phyloP scores from a whole-genome alignment of 805 yeast genomes.

The Wickerhamomyces rabaulensis region DNA sequence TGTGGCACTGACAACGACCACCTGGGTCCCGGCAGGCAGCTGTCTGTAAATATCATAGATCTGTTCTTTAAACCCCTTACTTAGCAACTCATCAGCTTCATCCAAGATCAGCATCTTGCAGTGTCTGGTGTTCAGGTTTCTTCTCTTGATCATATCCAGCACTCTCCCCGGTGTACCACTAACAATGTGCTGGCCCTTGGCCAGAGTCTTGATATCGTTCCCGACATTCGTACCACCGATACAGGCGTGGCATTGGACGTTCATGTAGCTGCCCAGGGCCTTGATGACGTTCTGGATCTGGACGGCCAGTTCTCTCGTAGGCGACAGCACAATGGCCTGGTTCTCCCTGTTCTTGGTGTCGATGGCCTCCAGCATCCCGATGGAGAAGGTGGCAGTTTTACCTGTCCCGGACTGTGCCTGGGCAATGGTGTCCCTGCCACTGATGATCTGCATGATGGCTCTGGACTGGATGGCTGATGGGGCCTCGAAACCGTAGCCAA shows the following conservation, averaged over 20 bases:
- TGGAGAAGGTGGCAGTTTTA: slow-evolving; percentile 96
- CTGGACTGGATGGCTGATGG: slow-evolving; percentile 98
- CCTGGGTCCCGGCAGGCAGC: slow-evolving; percentile 83
- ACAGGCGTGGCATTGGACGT: slow-evolving; percentile 81
- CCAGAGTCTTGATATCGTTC: slow-evolving; percentile 71
- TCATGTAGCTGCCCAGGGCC: slow-evolving; percentile 84
- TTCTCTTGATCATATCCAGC: slow-evolving; percentile 82
- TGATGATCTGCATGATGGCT: slow-evolving; percentile 91
- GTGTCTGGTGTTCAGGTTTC: slow-evolving; percentile 65
- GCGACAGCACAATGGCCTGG: slow-evolving; percentile 89
- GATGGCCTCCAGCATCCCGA: slow-evolving; percentile 84
- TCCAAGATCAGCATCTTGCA: slow-evolving; percentile 87
- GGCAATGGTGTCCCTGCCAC: slow-evolving; percentile 93
- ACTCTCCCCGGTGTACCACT: slow-evolving; percentile 99
- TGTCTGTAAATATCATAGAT: slow-evolving; percentile 85
- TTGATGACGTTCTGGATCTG: slow-evolving; percentile 88
- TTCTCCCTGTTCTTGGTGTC: slow-evolving; percentile 68
- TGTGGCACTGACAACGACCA: slow-evolving; percentile 92
- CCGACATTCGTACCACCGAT: slow-evolving; percentile 89
- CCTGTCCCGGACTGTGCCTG: slow-evolving; percentile 99
- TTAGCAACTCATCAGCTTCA: slow-evolving; percentile 94
- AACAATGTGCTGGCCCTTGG: slow-evolving; percentile 81
- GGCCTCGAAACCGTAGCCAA: slow-evolving; percentile 87
- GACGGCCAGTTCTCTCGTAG: slow-evolving; percentile 93
- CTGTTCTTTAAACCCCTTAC: slow-evolving; percentile 93